Evolutionary conservation across 352 stramenopile genomes (phyloP).

Genomic region (Globisporangium mamillatum): DNA sequence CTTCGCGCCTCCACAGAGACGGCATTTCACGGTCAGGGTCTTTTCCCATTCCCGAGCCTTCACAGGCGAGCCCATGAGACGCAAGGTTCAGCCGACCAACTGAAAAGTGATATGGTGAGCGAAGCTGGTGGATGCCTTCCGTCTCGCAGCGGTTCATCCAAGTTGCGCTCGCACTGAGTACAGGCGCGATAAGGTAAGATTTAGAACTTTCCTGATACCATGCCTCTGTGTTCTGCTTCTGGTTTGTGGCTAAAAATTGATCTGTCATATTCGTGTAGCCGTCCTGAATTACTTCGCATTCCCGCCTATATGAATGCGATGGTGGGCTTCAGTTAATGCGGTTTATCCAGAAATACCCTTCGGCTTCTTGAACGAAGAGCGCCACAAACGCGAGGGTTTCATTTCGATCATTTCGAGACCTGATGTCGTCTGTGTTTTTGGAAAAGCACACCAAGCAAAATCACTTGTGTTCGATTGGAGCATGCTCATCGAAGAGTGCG

Average conservation of each 20-base stretch:
- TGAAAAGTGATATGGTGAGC: slow-evolving; percentile 3
- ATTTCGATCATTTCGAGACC: slow-evolving; percentile 4
- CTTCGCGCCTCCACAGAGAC: slow-evolving; percentile 80
- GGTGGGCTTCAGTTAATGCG: neutral
- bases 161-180: neutral
- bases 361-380: neutral
- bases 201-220: neutral
- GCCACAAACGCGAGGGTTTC: slow-evolving; percentile 7
- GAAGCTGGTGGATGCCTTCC: neutral
- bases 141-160: neutral
- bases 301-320: neutral
- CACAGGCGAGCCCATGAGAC: slow-evolving; percentile 61
- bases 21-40: slow-evolving; percentile 77
- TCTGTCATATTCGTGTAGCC: neutral
- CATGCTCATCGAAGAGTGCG: neutral
- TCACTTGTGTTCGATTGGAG: neutral
- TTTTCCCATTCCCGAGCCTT: slow-evolving; percentile 84
- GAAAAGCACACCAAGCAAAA: neutral
- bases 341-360: neutral
- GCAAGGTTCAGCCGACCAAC: neutral
- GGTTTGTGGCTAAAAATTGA: slow-evolving; percentile 4
- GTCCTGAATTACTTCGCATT: neutral
- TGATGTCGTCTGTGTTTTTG: neutral
- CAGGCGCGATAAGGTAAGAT: neutral
- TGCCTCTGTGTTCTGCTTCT: slow-evolving; percentile 4